A percentile compares a stretch with the other conserved stretches of the same genome.
Conservation (phyloP, 2,329 filamentous ascomycete genomes). For the Aureobasidium lini region DNA sequence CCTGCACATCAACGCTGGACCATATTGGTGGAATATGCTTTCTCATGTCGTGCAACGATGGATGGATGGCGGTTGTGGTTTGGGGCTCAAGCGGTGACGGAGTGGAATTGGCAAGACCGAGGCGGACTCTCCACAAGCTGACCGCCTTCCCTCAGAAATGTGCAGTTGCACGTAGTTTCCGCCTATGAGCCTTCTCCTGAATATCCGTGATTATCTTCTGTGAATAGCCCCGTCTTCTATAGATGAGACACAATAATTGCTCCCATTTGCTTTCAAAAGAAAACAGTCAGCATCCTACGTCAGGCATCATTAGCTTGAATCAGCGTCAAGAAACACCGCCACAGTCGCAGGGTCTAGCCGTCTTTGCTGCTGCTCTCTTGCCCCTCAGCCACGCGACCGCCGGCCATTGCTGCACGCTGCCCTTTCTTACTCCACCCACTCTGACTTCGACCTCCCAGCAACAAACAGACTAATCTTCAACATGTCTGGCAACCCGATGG, state of each 20-base stretch:
- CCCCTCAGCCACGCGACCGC: slow-evolving; percentile 12
- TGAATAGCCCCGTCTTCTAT: not conserved
- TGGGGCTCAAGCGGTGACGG: slow-evolving; percentile 1
- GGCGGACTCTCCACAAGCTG: slow-evolving; percentile 7
- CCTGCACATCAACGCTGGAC: not conserved
- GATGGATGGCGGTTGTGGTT: not conserved
- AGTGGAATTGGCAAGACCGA: not conserved
- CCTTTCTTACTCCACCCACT: not conserved
- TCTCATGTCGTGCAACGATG: not conserved
- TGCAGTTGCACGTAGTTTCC: not conserved
- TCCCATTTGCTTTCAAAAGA: not conserved
- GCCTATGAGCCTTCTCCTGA: not conserved
- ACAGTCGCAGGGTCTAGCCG: slow-evolving; percentile 12
- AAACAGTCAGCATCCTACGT: slow-evolving; percentile 3
- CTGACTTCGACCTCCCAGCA: slow-evolving; percentile 2
- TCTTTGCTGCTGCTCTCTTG: slow-evolving; percentile 9
- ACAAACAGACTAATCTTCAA: slow-evolving; percentile 14
- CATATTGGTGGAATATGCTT: not conserved
- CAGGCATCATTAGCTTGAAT: slow-evolving; percentile 12
- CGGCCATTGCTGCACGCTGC: slow-evolving; percentile 2
- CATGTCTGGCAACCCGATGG: slow-evolving; percentile 24
- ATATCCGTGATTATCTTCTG: not conserved
- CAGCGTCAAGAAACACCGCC: slow-evolving; percentile 11
- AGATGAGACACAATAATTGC: not conserved
- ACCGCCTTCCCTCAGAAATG: not conserved